phyloP scores from a whole-genome alignment of 768 basidiomycete genomes.

The Xerocomellus intermedius region DNA sequence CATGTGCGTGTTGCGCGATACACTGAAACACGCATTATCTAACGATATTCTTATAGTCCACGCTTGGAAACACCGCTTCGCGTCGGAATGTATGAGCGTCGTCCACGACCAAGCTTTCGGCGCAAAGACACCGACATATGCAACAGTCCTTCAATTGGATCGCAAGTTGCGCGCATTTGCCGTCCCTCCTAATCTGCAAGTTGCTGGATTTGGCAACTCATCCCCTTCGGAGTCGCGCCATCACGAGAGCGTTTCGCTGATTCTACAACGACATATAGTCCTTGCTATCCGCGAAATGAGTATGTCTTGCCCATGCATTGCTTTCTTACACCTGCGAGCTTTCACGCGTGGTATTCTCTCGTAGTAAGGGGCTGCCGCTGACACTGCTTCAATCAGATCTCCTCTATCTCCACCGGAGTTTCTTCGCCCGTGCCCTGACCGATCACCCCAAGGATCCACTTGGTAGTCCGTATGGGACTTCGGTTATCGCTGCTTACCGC shows the following conservation, averaged over 20 bases:
- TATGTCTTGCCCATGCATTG: conserved; percentile 33
- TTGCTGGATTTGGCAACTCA: conserved; percentile 62
- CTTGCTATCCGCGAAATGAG: conserved; percentile 69
- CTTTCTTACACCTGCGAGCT: neutral
- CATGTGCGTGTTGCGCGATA: conserved; percentile 44
- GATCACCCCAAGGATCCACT: conserved; percentile 74
- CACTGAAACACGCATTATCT: neutral
- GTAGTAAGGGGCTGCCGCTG: conserved; percentile 7
- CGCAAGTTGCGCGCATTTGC: conserved; percentile 67
- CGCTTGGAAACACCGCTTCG: conserved; percentile 69
- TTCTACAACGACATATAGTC: conserved; percentile 64
- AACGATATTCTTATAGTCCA: conserved; percentile 41
- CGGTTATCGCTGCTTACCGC: conserved; percentile 71
- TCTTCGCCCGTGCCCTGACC: conserved; percentile 70
- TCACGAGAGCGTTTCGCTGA: conserved; percentile 40
- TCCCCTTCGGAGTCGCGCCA: conserved; percentile 41
- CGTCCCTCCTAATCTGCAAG: conserved; percentile 62
- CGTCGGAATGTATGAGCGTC: conserved; percentile 65
- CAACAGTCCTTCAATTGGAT: conserved; percentile 65
- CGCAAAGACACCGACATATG: conserved; percentile 65
- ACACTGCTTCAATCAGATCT: conserved; percentile 44
- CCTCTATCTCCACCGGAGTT: conserved; percentile 69
- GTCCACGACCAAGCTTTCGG: conserved; percentile 73
- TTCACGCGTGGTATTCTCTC: neutral
- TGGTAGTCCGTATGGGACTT: conserved; percentile 69